phyloP scores from a whole-genome alignment of 1,139 yeast species.

The Debaryomycetaceae sp. region DNA sequence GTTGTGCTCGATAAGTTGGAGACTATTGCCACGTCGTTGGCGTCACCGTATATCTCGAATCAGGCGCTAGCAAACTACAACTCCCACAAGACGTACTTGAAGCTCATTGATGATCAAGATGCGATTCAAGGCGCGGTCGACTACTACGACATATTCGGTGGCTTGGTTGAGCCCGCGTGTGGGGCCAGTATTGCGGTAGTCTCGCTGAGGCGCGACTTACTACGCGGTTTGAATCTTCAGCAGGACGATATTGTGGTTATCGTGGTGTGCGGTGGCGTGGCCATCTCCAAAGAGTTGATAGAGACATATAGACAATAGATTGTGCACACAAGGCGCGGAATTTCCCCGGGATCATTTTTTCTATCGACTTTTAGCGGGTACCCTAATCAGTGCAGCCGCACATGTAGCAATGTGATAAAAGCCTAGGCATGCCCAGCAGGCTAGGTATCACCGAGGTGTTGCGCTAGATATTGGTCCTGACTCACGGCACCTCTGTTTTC shows the following conservation, averaged over 20 bases:
- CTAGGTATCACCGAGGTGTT: neutral
- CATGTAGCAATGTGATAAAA: no score
- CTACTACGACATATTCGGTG: slow-evolving; percentile 19
- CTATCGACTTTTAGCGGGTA: no score
- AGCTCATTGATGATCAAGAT: slow-evolving; percentile 32
- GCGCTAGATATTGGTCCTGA: neutral
- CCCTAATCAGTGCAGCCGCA: no score
- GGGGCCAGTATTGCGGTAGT: slow-evolving; percentile 34
- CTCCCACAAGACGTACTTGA: slow-evolving; percentile 18
- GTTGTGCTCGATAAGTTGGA: slow-evolving; percentile 26
- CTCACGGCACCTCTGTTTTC: no score
- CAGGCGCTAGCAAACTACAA: slow-evolving; percentile 24
- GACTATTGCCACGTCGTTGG: slow-evolving; percentile 38
- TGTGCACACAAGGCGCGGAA: no score
- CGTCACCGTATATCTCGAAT: slow-evolving; percentile 33
- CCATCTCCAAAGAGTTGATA: slow-evolving; percentile 19
- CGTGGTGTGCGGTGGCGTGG: slow-evolving; percentile 40
- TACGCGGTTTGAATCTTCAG: slow-evolving; percentile 18
- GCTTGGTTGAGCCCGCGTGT: slow-evolving; percentile 39
- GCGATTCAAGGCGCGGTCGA: slow-evolving; percentile 28
- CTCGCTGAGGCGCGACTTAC: slow-evolving; percentile 18
- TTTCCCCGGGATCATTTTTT: no score
- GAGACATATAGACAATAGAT: slow-evolving; percentile 11
- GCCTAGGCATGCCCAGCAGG: neutral
- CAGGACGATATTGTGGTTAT: slow-evolving; percentile 31